A percentile compares a stretch with the other conserved stretches of the same genome.
Conservation (phyloP, 73 alveolate genomes). For the Uronychia binucleata region DNA sequence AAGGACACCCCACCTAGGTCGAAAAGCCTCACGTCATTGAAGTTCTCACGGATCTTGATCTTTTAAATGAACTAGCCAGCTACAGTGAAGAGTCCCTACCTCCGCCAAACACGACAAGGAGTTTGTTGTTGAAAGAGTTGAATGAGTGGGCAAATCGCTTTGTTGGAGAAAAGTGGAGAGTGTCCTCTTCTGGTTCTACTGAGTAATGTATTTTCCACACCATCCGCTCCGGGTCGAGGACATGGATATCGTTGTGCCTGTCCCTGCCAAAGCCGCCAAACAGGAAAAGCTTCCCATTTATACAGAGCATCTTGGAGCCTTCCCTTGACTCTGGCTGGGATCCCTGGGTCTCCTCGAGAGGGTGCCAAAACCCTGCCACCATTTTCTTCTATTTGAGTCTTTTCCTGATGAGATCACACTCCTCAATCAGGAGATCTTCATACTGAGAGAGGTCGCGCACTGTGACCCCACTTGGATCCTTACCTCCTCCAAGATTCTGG, state of each 20-base stretch:
- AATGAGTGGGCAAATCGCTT: not conserved
- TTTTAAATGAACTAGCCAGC: not conserved
- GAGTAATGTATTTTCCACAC: not conserved
- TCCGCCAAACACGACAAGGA: not conserved
- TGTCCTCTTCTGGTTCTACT: not conserved
- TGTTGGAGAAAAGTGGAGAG: not conserved
- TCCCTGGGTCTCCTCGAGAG: slow-evolving; percentile 14
- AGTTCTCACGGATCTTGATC: slow-evolving; percentile 12
- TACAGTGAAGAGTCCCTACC: not conserved
- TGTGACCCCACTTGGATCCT: too few species aligned
- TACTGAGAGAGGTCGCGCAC: not conserved
- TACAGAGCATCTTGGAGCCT: slow-evolving; percentile 44
- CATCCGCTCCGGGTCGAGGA: slow-evolving; percentile 17
- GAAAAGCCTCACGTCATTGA: slow-evolving; percentile 25
- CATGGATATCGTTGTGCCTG: slow-evolving; percentile 35
- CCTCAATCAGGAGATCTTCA: not conserved
- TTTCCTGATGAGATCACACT: not conserved
- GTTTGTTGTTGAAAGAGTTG: not conserved
- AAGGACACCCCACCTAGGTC: not conserved
- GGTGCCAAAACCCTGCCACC: slow-evolving; percentile 45
- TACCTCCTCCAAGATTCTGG: too few species aligned
- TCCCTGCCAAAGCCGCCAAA: slow-evolving; percentile 63
- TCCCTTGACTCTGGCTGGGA: slow-evolving; percentile 57
- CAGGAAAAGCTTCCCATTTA: slow-evolving; percentile 26
- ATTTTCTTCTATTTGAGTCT: slow-evolving; percentile 11